Evolutionary conservation across 2,329 filamentous ascomycete genomes (phyloP).

Genomic region (Trichoderma simmonsii): DNA sequence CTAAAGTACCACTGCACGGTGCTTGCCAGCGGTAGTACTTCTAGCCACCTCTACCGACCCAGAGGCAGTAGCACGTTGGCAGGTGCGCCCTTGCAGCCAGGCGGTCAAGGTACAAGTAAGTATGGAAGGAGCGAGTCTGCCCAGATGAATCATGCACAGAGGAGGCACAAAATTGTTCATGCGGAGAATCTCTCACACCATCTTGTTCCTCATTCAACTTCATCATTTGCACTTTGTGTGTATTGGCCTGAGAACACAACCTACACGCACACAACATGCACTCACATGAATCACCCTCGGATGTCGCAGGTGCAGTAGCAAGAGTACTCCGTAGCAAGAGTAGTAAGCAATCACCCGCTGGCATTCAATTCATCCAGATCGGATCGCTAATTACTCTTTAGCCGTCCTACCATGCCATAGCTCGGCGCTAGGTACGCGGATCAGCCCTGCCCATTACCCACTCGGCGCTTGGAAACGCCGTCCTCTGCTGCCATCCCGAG

Average conservation of each 20-base stretch:
- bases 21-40: neutral
- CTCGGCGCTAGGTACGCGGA: constrained; percentile 9
- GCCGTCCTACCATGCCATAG: neutral
- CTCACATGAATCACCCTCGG: neutral
- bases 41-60: neutral
- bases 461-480: neutral
- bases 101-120: neutral
- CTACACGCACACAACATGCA: neutral
- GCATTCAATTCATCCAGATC: neutral
- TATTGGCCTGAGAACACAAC: neutral
- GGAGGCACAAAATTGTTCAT: neutral
- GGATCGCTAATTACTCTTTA: neutral
- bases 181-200: neutral
- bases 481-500: neutral
- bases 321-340: neutral
- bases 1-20: neutral
- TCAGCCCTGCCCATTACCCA: neutral
- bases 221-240: neutral
- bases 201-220: neutral
- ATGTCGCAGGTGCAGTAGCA: neutral
- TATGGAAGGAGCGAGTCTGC: neutral
- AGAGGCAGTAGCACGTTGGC: neutral
- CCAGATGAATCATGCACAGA: neutral
- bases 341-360: neutral
- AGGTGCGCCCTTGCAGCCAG: neutral